Percentiles rank a stretch among this genome's conserved stretches.
phyloP scores from a whole-genome alignment of 2,329 filamentous ascomycete species.

The Aspergillus niger region DNA sequence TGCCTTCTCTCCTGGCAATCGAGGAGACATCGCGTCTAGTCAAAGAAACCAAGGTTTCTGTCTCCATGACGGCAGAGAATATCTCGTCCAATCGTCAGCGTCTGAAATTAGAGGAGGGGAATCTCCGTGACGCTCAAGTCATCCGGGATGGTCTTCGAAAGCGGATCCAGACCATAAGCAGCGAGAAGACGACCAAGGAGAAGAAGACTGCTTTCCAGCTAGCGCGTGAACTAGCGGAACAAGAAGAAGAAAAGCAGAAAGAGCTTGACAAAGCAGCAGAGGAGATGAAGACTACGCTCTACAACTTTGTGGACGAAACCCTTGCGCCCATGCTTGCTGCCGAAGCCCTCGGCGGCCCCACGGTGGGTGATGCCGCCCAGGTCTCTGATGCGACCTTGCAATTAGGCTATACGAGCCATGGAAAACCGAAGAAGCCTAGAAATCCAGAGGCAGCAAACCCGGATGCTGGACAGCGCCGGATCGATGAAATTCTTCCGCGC shows the following conservation, averaged over 20 bases:
- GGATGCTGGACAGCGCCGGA: conserved; percentile 48
- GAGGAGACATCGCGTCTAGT: conserved; percentile 67
- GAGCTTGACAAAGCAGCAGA: conserved; percentile 63
- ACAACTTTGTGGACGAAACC: conserved; percentile 69
- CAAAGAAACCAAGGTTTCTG: conserved; percentile 63
- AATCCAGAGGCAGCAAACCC: conserved; percentile 33
- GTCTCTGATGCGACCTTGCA: conserved; percentile 58
- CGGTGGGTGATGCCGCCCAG: conserved; percentile 73
- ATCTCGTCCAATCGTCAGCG: conserved; percentile 42
- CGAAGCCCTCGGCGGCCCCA: conserved; percentile 79
- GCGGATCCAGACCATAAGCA: conserved; percentile 62
- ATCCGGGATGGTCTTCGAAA: conserved; percentile 52
- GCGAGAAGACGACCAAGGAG: conserved; percentile 59
- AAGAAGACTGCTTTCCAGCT: conserved; percentile 63
- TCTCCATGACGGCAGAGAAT: conserved; percentile 48
- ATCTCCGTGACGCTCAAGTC: conserved; percentile 51
- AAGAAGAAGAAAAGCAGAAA: conserved; percentile 61
- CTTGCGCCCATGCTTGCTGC: conserved; percentile 77
- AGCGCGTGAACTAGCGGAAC: conserved; percentile 62
- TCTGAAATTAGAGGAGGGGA: conserved; percentile 49
- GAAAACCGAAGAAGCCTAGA: conserved; percentile 47
- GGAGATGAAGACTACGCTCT: conserved; percentile 64
- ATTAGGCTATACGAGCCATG: conserved; percentile 56
- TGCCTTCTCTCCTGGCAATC: conserved; percentile 72
- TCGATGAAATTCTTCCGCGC: conserved; percentile 54